These are phyloP conservation scores for Penicillium parvum DNA, from an alignment of 495 filamentous ascomycete genomes.

Conservation along the genomic window DNA sequence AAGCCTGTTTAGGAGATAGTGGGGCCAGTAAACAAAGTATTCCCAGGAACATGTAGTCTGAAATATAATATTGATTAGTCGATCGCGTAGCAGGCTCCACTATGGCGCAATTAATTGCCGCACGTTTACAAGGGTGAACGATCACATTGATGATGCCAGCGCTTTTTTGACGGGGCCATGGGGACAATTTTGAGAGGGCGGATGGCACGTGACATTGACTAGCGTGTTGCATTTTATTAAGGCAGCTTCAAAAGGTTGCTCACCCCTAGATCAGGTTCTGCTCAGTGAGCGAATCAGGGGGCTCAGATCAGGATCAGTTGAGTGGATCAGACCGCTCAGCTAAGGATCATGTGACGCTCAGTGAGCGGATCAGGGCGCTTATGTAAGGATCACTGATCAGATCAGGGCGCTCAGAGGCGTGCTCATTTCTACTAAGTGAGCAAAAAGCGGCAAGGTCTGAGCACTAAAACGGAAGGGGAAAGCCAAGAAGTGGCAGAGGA, in stretches of 20 bases:
- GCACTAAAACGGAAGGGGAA: constrained; percentile 12
- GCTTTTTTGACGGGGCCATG: no score
- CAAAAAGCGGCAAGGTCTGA: constrained; percentile 1
- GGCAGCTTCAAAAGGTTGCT: neutral
- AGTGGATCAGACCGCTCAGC: neutral
- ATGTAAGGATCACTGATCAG: neutral
- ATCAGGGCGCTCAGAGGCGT: neutral
- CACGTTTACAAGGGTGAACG: no score
- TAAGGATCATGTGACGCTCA: constrained; percentile 1
- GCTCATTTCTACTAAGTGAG: neutral
- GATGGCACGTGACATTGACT: neutral
- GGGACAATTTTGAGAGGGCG: no score
- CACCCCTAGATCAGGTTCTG: neutral
- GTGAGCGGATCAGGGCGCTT: neutral
- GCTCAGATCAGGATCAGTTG: constrained; percentile 3
- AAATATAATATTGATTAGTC: no score
- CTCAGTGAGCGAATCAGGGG: constrained; percentile 1
- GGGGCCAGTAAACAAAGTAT: no score
- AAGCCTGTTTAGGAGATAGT: no score
- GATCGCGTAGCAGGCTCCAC: no score
- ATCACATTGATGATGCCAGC: neutral
- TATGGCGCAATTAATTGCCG: no score
- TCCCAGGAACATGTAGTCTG: no score
- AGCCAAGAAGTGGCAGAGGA: constrained; percentile 16
- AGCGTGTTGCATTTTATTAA: neutral